These are phyloP conservation scores for Myxozyma melibiosi DNA, from an alignment of 805 yeast species.

Conservation along the genomic window DNA sequence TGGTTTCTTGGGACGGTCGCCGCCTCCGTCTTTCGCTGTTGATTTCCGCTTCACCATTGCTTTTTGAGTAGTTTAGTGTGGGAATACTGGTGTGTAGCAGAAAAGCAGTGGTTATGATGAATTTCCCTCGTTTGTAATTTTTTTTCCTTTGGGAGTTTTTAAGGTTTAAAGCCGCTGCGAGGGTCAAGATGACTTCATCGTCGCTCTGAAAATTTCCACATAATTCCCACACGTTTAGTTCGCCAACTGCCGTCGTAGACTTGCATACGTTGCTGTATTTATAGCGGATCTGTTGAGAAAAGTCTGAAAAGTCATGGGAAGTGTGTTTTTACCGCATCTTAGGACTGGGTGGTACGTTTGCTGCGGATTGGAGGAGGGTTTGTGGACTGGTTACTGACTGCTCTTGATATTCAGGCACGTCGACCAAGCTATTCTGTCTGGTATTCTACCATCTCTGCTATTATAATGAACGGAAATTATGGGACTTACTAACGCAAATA, in stretches of 20 bases:
- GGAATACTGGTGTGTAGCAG: neutral
- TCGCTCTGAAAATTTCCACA: too few species aligned
- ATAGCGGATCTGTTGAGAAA: too few species aligned
- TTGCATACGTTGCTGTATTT: too few species aligned
- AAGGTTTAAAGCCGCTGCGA: too few species aligned
- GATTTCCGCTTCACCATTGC: conserved; percentile 12
- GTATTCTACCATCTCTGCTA: neutral
- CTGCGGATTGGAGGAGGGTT: neutral
- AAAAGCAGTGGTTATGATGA: neutral
- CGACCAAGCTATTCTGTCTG: conserved; percentile 90
- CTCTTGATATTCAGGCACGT: conserved; percentile 62
- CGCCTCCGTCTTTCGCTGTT: neutral
- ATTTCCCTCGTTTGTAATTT: neutral
- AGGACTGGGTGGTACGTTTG: conserved; percentile 64
- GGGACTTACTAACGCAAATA: neutral
- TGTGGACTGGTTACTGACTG: neutral
- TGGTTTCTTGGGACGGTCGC: conserved; percentile 36
- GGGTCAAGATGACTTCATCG: too few species aligned
- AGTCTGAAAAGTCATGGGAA: conserved; percentile 78
- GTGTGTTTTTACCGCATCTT: conserved; percentile 78
- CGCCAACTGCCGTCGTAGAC: too few species aligned
- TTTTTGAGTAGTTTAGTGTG: too few species aligned
- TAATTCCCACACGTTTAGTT: too few species aligned
- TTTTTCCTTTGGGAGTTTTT: too few species aligned
- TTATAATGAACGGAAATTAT: neutral